Evolutionary conservation across 108 stramenopile species (phyloP).

Genomic region (Cyclotella cryptica): DNA sequence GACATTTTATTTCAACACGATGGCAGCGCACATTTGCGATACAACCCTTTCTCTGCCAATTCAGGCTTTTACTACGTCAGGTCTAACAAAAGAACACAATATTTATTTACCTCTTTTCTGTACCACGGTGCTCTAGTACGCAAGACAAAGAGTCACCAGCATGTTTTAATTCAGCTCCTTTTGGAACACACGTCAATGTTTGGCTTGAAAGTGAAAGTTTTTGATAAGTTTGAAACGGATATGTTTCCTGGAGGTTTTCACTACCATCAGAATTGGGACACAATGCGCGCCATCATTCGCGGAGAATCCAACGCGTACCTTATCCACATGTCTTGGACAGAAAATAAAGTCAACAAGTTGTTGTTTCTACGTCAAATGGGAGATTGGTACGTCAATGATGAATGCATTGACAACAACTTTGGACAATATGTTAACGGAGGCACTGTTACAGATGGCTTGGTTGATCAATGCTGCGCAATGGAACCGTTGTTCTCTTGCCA

Average conservation of each 20-base stretch:
- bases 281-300: conserved; percentile 46
- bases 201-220: conserved; percentile 61
- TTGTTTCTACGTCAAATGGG: conserved; percentile 15
- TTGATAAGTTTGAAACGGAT: conserved; percentile 44
- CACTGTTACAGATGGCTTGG: conserved; percentile 33
- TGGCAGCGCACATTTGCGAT: conserved; percentile 54
- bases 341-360: conserved; percentile 39
- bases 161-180: conserved; percentile 50
- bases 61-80: conserved; percentile 68
- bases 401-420: conserved; percentile 52
- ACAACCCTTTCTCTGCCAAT: conserved; percentile 63
- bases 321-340: conserved; percentile 59
- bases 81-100: conserved; percentile 55
- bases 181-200: conserved; percentile 56
- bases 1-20: conserved; percentile 71
- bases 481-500: conserved; percentile 71
- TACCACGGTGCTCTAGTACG: conserved; percentile 51
- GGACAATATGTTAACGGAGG: conserved; percentile 14
- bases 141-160: conserved; percentile 54
- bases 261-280: conserved; percentile 49
- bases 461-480: conserved; percentile 54
- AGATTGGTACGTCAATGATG: conserved; percentile 60
- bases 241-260: conserved; percentile 57
- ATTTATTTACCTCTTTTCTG: conserved; percentile 53
- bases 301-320: conserved; percentile 49